Base-by-base conservation (phyloP, 2,329 filamentous ascomycete genomes). In the Escovopsis sp. region DNA sequence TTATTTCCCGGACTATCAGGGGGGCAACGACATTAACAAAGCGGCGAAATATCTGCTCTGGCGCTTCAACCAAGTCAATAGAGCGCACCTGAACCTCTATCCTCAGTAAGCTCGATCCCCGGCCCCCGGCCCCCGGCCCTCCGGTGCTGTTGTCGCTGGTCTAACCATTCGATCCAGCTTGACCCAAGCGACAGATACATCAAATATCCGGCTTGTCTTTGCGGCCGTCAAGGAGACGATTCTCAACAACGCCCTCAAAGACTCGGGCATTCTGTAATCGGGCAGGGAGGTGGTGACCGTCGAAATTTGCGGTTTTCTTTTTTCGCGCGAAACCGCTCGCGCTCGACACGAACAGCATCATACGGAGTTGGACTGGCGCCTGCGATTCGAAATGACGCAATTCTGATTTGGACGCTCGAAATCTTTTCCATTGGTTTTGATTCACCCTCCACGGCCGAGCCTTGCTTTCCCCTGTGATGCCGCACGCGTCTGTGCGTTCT, bases 171-270 rank as follows among this genome's bases (percentile, higher is more conserved):
- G 9, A 6, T 1, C 15, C 54, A 96, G 89, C 64, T 75, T 98
- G 48, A 98, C 91, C 32, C 91, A 98, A 82, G 91, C 91, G 38
- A 98, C 91, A 49, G 91, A 98, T 61, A 98, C 91, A 4, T 95
- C 88, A 41, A 98, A 98, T 58, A 95, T 98, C 56, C 85, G 91
- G 50, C 75, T 98, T 33, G 91, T 98, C 39, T 98, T 98, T 64
- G 91, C 89, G 32, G 91, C 91, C 8, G 91, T 98, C 47, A 98
- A 98, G 63, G 91, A 98, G 66, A 98, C 91, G 32, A 98, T 98
- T 56, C 68, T 98, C 52, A 94, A 96, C 64, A 98, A 98, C 61
- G 91, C 91, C 39, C 75, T 98, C 53, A 95, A 94, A 67, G 91
- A 98, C 63, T 96, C 91, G 19, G 91, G 91, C 52, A 96, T 98